Base-by-base conservation (phyloP, 352 stramenopile genomes). In the Globisporangium recalcitrans region DNA sequence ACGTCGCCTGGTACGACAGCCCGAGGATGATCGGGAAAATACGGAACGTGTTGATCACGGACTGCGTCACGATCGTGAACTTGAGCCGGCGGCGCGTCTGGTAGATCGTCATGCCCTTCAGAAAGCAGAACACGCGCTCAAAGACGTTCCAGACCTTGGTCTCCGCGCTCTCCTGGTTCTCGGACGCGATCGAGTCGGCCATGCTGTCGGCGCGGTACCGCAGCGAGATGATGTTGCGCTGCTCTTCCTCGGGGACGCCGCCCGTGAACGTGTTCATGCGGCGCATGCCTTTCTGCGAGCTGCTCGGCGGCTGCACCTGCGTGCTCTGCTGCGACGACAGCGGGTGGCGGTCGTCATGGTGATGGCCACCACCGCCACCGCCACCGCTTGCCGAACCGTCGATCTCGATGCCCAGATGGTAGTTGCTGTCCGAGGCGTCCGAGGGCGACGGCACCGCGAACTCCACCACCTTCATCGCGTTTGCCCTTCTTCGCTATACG, bases 31-130 rank as follows among this genome's bases (percentile, higher is more conserved):
- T 95, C 44, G 87, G 87, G 58, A 95, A 74, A 44, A 95, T 93
- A 64, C 87, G 84, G 51, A 90, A 56, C 46, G 87, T 90, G 65
- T 91, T 92, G 67, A 93, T 85, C 40, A 85, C 65, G 0, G 83
- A 79, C 62, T 95, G 87, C 51, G 82, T 91, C 52, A 95, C 82
- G 58, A 95, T 95, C 36, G 89, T 90, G 63, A 94, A 92, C 74
- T 93, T 91, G 49, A 95, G 76, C 6, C 81, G 76, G 13, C 82
- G 74, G 16, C 87, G 77, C 21, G 74, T 78, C 70, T 93, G 78
- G 77, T 94, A 95, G 65, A 95, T 91, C 32, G 87, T 93, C 80
- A 93, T 91, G 68, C 80, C 79, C 61, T 94, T 93, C 21, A 95
- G 72, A 59, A 95, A 95, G 70, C 85, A 94, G 55, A 95, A 95